A percentile compares a stretch with the other conserved stretches of the same genome.
These are phyloP conservation scores for Pholiota molesta DNA, from an alignment of 768 basidiomycete genomes.

Conservation along the genomic window DNA sequence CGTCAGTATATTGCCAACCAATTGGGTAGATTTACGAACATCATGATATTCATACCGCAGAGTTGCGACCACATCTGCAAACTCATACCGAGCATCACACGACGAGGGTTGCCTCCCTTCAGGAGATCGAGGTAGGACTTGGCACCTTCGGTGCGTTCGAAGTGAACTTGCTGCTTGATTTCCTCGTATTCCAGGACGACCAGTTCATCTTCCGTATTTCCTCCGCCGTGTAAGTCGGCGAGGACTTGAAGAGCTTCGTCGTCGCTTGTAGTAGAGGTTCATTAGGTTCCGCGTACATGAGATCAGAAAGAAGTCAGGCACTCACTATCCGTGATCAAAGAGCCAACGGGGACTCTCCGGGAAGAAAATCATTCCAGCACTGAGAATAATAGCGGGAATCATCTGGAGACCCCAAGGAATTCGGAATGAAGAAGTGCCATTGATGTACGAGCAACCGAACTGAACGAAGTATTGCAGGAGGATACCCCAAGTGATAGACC, in stretches of 20 bases:
- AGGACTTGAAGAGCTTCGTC: slow-evolving; percentile 71
- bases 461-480: slow-evolving; percentile 76
- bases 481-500: slow-evolving; percentile 82
- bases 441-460: slow-evolving; percentile 75
- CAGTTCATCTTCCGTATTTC: slow-evolving; percentile 58
- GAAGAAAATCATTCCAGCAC: slow-evolving; percentile 67
- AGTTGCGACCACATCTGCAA: slow-evolving; percentile 84
- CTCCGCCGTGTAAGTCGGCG: slow-evolving; percentile 73
- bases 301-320: background rate
- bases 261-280: slow-evolving; percentile 33
- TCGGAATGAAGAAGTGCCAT: slow-evolving; percentile 73
- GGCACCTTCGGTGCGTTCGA: slow-evolving; percentile 70
- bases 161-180: slow-evolving; percentile 59
- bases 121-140: slow-evolving; percentile 71
- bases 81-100: slow-evolving; percentile 69
- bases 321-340: slow-evolving; percentile 59
- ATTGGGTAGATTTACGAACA: slow-evolving; percentile 40
- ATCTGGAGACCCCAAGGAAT: slow-evolving; percentile 82
- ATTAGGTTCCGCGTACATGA: background rate
- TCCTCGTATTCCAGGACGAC: slow-evolving; percentile 74
- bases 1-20: background rate
- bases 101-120: slow-evolving; percentile 66
- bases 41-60: slow-evolving; percentile 82
- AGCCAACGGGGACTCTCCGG: slow-evolving; percentile 77
- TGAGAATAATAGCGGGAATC: slow-evolving; percentile 75